Base-by-base conservation (phyloP, 805 yeast species). In the Yamadazyma sp. region DNA sequence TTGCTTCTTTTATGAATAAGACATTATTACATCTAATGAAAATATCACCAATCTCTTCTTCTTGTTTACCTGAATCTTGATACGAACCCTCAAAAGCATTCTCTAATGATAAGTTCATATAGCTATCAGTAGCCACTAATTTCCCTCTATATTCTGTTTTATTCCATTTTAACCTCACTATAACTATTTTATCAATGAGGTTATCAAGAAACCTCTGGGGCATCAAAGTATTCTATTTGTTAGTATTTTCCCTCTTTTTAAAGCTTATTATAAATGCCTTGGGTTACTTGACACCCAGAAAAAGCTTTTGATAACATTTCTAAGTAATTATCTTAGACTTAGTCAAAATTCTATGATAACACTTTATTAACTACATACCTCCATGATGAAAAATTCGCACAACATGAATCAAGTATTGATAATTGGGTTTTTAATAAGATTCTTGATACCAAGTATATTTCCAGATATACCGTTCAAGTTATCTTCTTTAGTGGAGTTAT, bases 1-100 rank as follows among this genome's bases (percentile, higher is more conserved):
- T n/a, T n/a, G n/a, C 62, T 41, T 73, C 76, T 32, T 83, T 71
- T 15, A 84, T 65, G 77, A 86, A 87, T 30, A 89, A 67, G 1
- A 89, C 96, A 47, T 91, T 89, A 55, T 89, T 89, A 58, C 98
- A 89, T 53, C 98, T 70, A 38, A 89, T 81, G 52, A 91, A 83
- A 15, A 91, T 66, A 48, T 89, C 96, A 15, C 86, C 88, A 7
- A 84, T 70, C 16, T 43, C 38, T 33, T 56, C 66, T 28, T 55
- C 59, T 10, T 39, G 39, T 16, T 32, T 43, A 5, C 60, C 56
- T 5, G 80, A 76, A 31, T 75, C 73, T 31, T 75, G 71, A 39
- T 67, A 65, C 2, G 73, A 62, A 23, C 69, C 60, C 50, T 75
- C 81, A 19, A 45, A 40, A 2, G 77, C 69, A 23, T 80, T 74